Evolutionary conservation across 441 rosid species (phyloP), one percentile per base, ranked within the genome.

Genomic region (Corymbia citriodora): DNA sequence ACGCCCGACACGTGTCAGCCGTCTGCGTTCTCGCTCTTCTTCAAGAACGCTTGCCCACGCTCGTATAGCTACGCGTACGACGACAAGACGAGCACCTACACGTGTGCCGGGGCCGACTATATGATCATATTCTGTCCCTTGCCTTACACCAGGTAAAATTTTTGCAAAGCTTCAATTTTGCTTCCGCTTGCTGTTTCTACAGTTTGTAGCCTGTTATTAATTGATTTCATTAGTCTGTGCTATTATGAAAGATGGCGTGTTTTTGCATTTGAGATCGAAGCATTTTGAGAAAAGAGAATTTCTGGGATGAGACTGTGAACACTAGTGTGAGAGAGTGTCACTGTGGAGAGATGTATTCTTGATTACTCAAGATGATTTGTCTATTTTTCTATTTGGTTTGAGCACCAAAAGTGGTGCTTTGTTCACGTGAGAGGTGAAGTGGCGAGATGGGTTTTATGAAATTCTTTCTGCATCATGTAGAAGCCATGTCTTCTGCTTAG

Each of bases 61-160:
- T 94, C 99, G 45, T 97, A 96, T 57, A 96, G 99, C 94, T 97
- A 96, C 82, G 98, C 99, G 14, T 97, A 97, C 55, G 99, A 97
- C 45, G 99, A 97, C 55, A 92, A 90, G 93, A 97, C 98, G 52
- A 97, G 99, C 91, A 96, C 98, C 4, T 96, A 95, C 95, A 96
- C 98, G 17, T 97, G 99, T 87, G 94, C 95, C 16, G 91, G 94
- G 4, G 95, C 97, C 4, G 95, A 95, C 88, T 97, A 97, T 85
- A 74, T 89, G 25, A 93, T 97, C 93, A 93, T 95, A 63, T 96
- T 97, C 91, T 96, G 99, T 92, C 99, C 99, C 15, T 94, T 94
- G 74, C 99, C 99, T 16, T 95, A 95, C 70, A 93, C 96, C 89
- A 97, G 99, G 98, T 97, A 79, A 91, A 89, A 40, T 4, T 45